Evolutionary conservation across 2,329 filamentous ascomycete genomes (phyloP).

Genomic region (Penicillium sp.): DNA sequence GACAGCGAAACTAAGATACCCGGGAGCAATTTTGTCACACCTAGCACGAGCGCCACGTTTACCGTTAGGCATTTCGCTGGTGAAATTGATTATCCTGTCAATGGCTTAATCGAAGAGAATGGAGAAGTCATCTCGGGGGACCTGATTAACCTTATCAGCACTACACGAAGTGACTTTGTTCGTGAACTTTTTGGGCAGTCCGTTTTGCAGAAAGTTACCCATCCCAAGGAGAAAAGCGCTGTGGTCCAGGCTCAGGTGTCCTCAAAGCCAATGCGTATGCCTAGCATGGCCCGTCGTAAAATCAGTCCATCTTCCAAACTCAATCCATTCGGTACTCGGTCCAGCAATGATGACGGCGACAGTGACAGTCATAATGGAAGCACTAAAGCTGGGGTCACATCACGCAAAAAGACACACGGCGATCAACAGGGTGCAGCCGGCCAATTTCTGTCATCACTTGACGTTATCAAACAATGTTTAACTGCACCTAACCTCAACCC

Average conservation of each 20-base stretch:
- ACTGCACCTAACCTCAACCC: conserved; percentile 78
- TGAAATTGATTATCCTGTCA: conserved; percentile 89
- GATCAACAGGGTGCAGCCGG: conserved; percentile 77
- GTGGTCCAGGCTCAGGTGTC: conserved; percentile 96
- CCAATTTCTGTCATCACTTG: conserved; percentile 83
- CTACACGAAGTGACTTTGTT: conserved; percentile 84
- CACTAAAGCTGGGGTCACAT: conserved; percentile 22
- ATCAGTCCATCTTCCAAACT: conserved; percentile 52
- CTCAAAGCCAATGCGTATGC: conserved; percentile 88
- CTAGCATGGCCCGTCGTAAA: conserved; percentile 84
- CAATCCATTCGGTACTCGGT: conserved; percentile 23
- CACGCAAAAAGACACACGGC: conserved; percentile 37
- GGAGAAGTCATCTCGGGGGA: conserved; percentile 94
- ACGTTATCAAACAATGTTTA: conserved; percentile 86
- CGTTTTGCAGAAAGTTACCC: conserved; percentile 84
- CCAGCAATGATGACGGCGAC: conserved; percentile 41
- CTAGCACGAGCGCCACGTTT: conserved; percentile 75
- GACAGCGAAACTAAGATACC: conserved; percentile 71
- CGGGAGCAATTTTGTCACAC: conserved; percentile 84
- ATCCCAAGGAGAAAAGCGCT: conserved; percentile 82
- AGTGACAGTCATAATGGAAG: conserved; percentile 31
- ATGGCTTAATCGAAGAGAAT: conserved; percentile 88
- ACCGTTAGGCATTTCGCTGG: conserved; percentile 94
- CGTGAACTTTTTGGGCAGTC: conserved; percentile 93
- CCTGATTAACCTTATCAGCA: conserved; percentile 87